Evolutionary conservation across 1,139 yeast species (phyloP).

Genomic region (Magnusiomyces paraingens): DNA sequence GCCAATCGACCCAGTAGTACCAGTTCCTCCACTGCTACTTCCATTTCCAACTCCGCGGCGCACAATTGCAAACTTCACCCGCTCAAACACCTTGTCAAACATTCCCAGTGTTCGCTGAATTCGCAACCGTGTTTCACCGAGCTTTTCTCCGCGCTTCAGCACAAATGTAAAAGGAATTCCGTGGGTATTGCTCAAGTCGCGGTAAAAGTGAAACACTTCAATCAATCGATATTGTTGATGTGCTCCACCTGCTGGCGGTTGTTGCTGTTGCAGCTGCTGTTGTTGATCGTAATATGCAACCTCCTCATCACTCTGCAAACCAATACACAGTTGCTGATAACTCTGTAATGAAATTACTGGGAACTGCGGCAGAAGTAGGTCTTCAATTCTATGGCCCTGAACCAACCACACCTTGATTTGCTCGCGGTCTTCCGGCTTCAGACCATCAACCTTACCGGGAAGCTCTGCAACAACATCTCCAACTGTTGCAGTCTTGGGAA

Average conservation of each 20-base stretch:
- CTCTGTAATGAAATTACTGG: constrained; percentile 26
- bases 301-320: constrained; percentile 32
- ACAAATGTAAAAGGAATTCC: constrained; percentile 85
- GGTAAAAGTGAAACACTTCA: constrained; percentile 67
- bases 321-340: constrained; percentile 29
- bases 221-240: constrained; percentile 31
- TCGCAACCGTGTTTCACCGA: constrained; percentile 59
- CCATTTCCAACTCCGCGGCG: constrained; percentile 25
- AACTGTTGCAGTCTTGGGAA: constrained; percentile 56
- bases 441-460: constrained; percentile 44
- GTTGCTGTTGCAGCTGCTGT: constrained; percentile 15
- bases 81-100: constrained; percentile 72
- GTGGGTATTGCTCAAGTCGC: constrained; percentile 63
- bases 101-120: constrained; percentile 63
- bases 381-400: constrained; percentile 22
- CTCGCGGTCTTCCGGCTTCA: constrained; percentile 45
- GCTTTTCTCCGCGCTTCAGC: constrained; percentile 47
- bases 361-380: constrained; percentile 20
- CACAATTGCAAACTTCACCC: constrained; percentile 54
- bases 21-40: neutral
- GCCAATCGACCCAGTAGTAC: neutral
- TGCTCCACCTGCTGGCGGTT: constrained; percentile 14
- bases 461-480: constrained; percentile 52
- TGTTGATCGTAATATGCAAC: constrained; percentile 17
- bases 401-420: constrained; percentile 52